Evolutionary conservation across 768 basidiomycete genomes (phyloP).

Genomic region (Mrakia hoshinonis): DNA sequence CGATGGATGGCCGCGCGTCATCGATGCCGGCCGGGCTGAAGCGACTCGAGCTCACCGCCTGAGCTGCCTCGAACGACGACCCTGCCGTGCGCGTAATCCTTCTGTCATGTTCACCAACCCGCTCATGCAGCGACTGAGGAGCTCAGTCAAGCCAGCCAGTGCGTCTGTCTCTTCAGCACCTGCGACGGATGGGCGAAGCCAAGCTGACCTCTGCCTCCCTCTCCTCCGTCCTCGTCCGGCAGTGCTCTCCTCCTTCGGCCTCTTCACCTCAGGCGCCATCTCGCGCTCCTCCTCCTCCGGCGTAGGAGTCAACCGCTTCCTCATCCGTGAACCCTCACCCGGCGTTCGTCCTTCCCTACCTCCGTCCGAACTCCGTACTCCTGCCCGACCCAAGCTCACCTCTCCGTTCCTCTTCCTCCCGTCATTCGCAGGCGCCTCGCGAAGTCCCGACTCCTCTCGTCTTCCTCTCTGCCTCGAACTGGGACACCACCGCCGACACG

Average conservation of each 20-base stretch:
- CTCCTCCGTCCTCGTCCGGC: background rate
- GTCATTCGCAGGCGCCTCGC: slow-evolving; percentile 15
- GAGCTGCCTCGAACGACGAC: background rate
- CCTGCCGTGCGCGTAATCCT: background rate
- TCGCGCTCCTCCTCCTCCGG: background rate
- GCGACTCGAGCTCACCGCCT: background rate
- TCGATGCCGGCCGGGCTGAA: background rate
- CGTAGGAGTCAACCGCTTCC: background rate
- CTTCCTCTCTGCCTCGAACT: slow-evolving; percentile 19
- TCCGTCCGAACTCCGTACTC: too few species aligned
- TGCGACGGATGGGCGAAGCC: background rate
- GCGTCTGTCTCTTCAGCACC: background rate
- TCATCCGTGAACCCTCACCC: background rate
- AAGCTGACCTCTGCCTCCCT: background rate
- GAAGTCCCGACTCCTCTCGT: slow-evolving; percentile 28
- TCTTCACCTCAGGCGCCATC: slow-evolving; percentile 2
- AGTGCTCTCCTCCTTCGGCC: slow-evolving; percentile 4
- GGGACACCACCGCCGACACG: slow-evolving; percentile 22
- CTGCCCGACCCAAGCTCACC: background rate
- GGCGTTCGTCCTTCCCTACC: background rate
- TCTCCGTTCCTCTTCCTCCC: background rate
- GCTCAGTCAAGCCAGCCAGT: background rate
- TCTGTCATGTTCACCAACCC: slow-evolving; percentile 3
- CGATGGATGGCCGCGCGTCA: too few species aligned
- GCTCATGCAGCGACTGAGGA: background rate